Base-by-base conservation (phyloP, 352 stramenopile species). In the Globisporangium nagaii region DNA sequence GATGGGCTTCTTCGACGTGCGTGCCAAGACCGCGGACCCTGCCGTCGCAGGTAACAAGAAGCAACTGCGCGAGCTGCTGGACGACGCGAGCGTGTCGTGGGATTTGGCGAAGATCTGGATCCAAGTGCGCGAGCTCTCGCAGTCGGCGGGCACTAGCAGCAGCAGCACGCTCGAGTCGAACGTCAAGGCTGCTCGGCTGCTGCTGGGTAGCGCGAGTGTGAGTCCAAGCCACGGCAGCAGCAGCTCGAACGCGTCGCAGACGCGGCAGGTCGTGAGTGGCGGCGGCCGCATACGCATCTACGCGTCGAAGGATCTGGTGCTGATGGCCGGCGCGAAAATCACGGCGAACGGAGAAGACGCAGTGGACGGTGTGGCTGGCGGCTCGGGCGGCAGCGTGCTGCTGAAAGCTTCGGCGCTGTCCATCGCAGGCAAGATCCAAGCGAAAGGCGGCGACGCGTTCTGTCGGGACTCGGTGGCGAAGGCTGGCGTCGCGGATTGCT, bases 271-370 rank as follows among this genome's bases (percentile, higher is more conserved):
- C 0, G 62, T 79, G 8, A 56, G 65, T 28, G 79, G 72, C 36
- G 79, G 79, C 12, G 79, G 79, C 5, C 64, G 79, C 36, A 75
- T 90, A n/a, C 73, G 80, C 32, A 76, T 90, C 24, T 70, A 62
- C 43, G 76, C 79, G 1, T 86, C 79, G 10, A 80, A 79, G 49
- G 76, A 90, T 51, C 63, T 90, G 0, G 76, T 90, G 37, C 52
- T 90, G 25, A 86, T 90, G 79, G 34, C 64, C 34, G 60, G 53
- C 17, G 76, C 76, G 11, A 52, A 30, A 12, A 80, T 90, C 58
- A 34, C 64, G 22, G 76, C 79, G 15, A 84, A 86, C 10, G 79
- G 79, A 36, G 72, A 60, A 3, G 54, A 63, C 25, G 69, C 72
- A 4, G 28, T 73, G 11, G 62, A 71, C 2, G 73, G 69, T 20